These are phyloP conservation scores for Vanrija humicola DNA, from an alignment of 1,284 basidiomycete species.

Conservation along the genomic window DNA sequence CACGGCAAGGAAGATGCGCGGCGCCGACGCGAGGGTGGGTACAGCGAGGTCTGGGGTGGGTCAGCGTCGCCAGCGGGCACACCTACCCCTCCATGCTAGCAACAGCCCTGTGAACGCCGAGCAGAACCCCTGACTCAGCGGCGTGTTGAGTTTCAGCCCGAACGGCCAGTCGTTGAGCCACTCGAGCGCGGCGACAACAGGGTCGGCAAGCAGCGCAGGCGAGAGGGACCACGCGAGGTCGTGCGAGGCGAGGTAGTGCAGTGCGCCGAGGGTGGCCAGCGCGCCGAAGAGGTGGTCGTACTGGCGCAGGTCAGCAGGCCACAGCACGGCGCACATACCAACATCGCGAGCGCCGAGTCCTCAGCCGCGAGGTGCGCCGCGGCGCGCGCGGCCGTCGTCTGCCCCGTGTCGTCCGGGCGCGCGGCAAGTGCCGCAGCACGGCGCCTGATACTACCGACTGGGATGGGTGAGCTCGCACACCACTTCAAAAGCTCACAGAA, in stretches of 20 bases:
- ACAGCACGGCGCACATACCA: no score
- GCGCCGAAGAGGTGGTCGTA: no score
- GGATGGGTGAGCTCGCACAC: no score
- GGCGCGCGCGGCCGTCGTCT: no score
- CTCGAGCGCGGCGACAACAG: conserved; percentile 16
- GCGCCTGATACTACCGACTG: no score
- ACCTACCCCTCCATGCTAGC: conserved; percentile 64
- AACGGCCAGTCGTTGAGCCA: conserved; percentile 97
- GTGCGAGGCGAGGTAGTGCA: no score
- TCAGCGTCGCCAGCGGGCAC: not conserved
- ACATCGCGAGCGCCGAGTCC: no score
- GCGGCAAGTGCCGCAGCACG: not conserved
- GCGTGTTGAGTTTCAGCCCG: conserved; percentile 92
- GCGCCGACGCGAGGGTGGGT: conserved; percentile 5
- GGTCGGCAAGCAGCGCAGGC: conserved; percentile 6
- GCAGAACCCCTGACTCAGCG: conserved; percentile 78
- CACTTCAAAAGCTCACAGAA: not conserved
- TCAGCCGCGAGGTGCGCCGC: no score
- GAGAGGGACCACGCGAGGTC: no score
- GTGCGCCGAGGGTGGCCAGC: no score
- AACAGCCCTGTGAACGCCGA: conserved; percentile 64
- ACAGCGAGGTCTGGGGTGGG: conserved; percentile 10
- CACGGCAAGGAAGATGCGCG: conserved; percentile 3
- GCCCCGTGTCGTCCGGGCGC: not conserved
- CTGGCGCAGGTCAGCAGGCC: no score